These are phyloP conservation scores for Jamesozyma jinghongensis DNA, from an alignment of 805 yeast genomes.

Conservation along the genomic window DNA sequence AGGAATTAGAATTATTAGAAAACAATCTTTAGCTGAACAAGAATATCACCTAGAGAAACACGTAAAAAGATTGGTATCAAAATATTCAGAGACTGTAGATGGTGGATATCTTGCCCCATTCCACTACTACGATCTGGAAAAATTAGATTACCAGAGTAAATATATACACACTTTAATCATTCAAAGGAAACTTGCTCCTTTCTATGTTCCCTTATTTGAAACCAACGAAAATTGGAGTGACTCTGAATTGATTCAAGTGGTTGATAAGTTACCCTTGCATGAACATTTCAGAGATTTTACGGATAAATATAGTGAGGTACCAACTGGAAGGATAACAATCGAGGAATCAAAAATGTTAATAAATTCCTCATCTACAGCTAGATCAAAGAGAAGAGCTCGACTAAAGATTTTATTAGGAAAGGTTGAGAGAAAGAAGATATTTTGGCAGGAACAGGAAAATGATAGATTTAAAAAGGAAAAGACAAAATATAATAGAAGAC, in stretches of 20 bases:
- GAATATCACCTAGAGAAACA: not conserved
- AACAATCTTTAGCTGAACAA: not conserved
- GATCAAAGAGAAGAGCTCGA: constrained; percentile 17
- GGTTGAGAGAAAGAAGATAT: constrained; percentile 30
- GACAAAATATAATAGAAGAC: constrained; percentile 25
- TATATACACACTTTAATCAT: constrained; percentile 66
- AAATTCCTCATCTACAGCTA: constrained; percentile 16
- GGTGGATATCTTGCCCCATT: constrained; percentile 92
- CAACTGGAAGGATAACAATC: constrained; percentile 15
- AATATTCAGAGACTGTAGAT: constrained; percentile 67
- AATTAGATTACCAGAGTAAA: constrained; percentile 62
- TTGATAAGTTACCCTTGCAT: constrained; percentile 47
- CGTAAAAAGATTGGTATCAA: constrained; percentile 38
- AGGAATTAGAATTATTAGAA: not conserved
- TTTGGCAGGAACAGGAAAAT: constrained; percentile 49
- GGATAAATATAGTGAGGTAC: constrained; percentile 22
- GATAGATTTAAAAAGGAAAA: constrained; percentile 43
- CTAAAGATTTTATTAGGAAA: constrained; percentile 13
- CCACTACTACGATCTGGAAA: constrained; percentile 69
- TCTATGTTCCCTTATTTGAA: constrained; percentile 78
- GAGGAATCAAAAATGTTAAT: constrained; percentile 16
- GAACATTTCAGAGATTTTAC: constrained; percentile 34
- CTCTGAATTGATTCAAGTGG: constrained; percentile 44
- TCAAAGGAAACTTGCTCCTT: constrained; percentile 72
- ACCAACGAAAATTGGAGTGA: constrained; percentile 62